Conservation (phyloP, 768 basidiomycete genomes). For the Agrocybe chaxingu region DNA sequence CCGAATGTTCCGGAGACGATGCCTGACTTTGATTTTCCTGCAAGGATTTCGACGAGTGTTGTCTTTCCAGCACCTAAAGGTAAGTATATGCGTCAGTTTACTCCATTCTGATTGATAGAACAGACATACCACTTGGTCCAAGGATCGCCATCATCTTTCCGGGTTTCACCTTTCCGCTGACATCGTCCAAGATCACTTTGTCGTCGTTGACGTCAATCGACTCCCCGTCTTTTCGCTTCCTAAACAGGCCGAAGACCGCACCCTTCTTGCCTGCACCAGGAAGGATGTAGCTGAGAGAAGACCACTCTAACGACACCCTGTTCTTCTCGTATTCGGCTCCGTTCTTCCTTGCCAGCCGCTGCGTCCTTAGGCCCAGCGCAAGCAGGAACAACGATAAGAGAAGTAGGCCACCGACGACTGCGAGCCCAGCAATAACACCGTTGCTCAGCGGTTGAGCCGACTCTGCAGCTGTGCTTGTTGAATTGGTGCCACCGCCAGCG, state of each 20-base stretch:
- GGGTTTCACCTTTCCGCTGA: constrained; percentile 68
- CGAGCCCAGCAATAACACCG: constrained; percentile 90
- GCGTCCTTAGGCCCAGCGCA: constrained; percentile 55
- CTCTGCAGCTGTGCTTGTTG: constrained; percentile 19
- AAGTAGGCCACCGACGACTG: constrained; percentile 72
- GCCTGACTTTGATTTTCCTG: constrained; percentile 79
- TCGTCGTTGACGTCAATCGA: constrained; percentile 34
- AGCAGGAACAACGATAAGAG: constrained; percentile 57
- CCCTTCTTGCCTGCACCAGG: constrained; percentile 21
- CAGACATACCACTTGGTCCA: constrained; percentile 74
- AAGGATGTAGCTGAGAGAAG: constrained; percentile 63
- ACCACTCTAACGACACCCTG: constrained; percentile 67
- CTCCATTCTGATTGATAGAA: neutral
- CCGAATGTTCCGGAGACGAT: constrained; percentile 59
- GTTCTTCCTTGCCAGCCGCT: constrained; percentile 56
- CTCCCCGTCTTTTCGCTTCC: constrained; percentile 12
- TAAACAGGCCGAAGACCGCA: constrained; percentile 8
- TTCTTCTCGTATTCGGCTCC: constrained; percentile 34
- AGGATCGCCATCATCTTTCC: constrained; percentile 91
- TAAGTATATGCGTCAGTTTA: neutral
- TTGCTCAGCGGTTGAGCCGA: constrained; percentile 53
- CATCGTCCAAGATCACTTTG: constrained; percentile 65
- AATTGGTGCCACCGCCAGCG: constrained; percentile 33
- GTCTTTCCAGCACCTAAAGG: constrained; percentile 79
- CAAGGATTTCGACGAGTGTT: constrained; percentile 87